Percentiles rank a stretch among this genome's conserved stretches.
Conservation (phyloP, 108 stramenopile species). For the Aureococcus anophagefferens region DNA sequence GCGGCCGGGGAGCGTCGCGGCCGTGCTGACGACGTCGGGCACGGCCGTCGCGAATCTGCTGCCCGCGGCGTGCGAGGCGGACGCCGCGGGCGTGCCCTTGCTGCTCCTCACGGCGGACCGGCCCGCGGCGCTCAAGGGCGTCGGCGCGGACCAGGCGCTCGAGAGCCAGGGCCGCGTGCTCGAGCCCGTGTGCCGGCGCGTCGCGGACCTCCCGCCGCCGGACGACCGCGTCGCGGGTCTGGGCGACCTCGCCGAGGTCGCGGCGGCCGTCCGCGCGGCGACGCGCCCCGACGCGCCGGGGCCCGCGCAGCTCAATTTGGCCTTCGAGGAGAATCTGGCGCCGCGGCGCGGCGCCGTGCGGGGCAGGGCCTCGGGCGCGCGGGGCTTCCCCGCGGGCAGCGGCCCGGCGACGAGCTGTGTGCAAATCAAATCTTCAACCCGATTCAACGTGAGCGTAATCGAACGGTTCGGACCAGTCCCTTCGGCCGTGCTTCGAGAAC, state of each 20-base stretch:
- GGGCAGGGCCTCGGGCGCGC: conserved; percentile 36
- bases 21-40: conserved; percentile 76
- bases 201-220: not conserved
- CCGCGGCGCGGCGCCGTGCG: conserved; percentile 73
- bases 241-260: not conserved
- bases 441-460: too few relatives aligned
- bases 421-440: too few relatives aligned
- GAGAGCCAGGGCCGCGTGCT: conserved; percentile 14
- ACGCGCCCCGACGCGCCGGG: conserved; percentile 18
- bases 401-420: not conserved
- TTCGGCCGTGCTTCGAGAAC: too few relatives aligned
- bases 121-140: conserved; percentile 74
- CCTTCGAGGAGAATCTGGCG: conserved; percentile 83
- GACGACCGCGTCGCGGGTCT: not conserved
- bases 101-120: conserved; percentile 80
- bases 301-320: conserved; percentile 84
- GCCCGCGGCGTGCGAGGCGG: conserved; percentile 73
- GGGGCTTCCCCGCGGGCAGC: not conserved
- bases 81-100: conserved; percentile 65
- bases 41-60: conserved; percentile 84
- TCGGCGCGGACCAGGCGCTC: conserved; percentile 81
- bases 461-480: too few relatives aligned
- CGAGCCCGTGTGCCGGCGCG: not conserved
- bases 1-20: conserved; percentile 51
- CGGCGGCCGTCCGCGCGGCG: not conserved